A percentile compares a stretch with the other conserved stretches of the same genome.
Conservation (phyloP, 805 yeast species). For the Pichia kluyveri region DNA sequence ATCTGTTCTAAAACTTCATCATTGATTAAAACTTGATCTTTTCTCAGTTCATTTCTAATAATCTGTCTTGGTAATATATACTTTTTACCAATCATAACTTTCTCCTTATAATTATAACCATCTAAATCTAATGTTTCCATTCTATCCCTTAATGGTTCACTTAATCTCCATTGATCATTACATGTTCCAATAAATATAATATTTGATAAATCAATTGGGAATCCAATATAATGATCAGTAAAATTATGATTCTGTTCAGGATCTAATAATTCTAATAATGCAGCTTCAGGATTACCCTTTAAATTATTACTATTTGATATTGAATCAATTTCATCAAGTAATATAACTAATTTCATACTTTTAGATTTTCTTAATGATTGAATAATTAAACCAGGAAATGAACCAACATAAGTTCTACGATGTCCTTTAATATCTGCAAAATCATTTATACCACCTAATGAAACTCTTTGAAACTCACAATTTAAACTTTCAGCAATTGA, state of each 20-base stretch:
- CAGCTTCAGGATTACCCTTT: slow-evolving; percentile 83
- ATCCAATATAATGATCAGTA: slow-evolving; percentile 76
- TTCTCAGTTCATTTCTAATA: slow-evolving; percentile 52
- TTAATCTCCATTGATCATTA: slow-evolving; percentile 60
- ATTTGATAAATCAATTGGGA: slow-evolving; percentile 77
- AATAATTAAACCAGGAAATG: slow-evolving; percentile 79
- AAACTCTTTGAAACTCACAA: slow-evolving; percentile 67
- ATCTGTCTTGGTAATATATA: slow-evolving; percentile 72
- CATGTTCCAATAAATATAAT: slow-evolving; percentile 82
- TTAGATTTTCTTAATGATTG: slow-evolving; percentile 71
- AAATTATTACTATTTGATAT: slow-evolving; percentile 15
- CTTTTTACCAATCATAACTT: slow-evolving; percentile 57
- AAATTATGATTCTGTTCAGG: slow-evolving; percentile 80
- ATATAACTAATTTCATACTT: slow-evolving; percentile 72
- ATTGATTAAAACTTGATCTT: slow-evolving; percentile 34
- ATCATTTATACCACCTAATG: slow-evolving; percentile 82
- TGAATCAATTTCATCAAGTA: slow-evolving; percentile 82
- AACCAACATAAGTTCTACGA: slow-evolving; percentile 84
- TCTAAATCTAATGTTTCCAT: slow-evolving; percentile 73
- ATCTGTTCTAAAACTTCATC: slow-evolving; percentile 51
- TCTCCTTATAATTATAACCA: slow-evolving; percentile 76
- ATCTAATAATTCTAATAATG: slow-evolving; percentile 77
- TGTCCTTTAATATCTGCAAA: slow-evolving; percentile 89
- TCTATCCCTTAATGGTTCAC: slow-evolving; percentile 73
- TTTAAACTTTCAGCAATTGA: slow-evolving; percentile 70